A percentile compares a stretch with the other conserved stretches of the same genome.
These are phyloP conservation scores for Paramyrothecium sp. DNA, from an alignment of 2,329 filamentous ascomycete species.

Conservation along the genomic window DNA sequence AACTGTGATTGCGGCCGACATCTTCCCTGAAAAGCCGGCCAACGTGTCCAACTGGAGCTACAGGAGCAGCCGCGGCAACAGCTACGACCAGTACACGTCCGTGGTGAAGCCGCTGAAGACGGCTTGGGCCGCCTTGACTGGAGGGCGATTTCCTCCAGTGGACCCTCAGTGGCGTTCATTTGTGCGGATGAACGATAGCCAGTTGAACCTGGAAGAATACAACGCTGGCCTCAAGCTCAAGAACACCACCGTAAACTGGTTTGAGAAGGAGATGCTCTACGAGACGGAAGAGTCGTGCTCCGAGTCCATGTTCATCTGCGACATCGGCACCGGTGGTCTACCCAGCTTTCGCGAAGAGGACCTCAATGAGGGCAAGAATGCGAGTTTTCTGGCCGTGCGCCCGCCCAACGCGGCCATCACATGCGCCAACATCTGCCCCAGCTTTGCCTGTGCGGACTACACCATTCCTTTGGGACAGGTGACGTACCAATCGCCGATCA, in stretches of 20 bases:
- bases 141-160: not conserved
- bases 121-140: not conserved
- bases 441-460: not conserved
- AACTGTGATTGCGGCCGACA: not conserved
- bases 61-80: not conserved
- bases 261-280: slow-evolving; percentile 1
- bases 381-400: not conserved
- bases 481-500: not conserved
- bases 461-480: slow-evolving; percentile 1
- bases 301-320: slow-evolving; percentile 3
- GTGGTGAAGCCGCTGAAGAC: not conserved
- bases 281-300: slow-evolving; percentile 1
- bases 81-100: slow-evolving; percentile 1
- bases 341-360: slow-evolving; percentile 2
- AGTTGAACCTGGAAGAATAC: not conserved
- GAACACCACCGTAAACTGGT: not conserved
- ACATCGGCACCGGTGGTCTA: not conserved
- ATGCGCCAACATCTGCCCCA: slow-evolving; percentile 1
- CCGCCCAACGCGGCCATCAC: not conserved
- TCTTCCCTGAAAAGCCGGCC: not conserved
- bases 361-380: not conserved
- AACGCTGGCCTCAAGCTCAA: not conserved
- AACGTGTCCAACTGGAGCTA: not conserved
- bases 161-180: slow-evolving; percentile 1
- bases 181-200: not conserved